These are phyloP conservation scores for Colletotrichum sp. DNA, from an alignment of 2,329 filamentous ascomycete species.

Conservation along the genomic window DNA sequence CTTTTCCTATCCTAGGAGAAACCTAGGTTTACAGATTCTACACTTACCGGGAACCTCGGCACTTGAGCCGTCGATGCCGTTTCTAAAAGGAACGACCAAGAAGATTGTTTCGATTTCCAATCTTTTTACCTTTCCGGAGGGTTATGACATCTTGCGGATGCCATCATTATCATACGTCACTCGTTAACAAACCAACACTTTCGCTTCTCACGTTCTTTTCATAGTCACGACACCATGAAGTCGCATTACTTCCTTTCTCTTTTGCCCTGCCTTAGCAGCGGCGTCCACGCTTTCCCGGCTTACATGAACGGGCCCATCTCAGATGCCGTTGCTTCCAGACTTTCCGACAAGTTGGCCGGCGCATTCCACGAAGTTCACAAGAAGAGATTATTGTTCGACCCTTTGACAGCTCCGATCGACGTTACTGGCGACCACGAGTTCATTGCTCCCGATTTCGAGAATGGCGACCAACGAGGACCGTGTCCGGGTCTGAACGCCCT, in stretches of 20 bases:
- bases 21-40: background rate
- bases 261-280: constrained; percentile 1
- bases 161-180: background rate
- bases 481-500: constrained; percentile 41
- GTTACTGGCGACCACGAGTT: constrained; percentile 26
- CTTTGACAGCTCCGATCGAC: constrained; percentile 22
- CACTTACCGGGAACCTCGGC: background rate
- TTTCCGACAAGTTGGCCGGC: constrained; percentile 1
- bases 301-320: constrained; percentile 8
- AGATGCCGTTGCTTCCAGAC: background rate
- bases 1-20: background rate
- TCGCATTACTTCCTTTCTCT: constrained; percentile 4
- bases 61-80: background rate
- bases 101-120: constrained; percentile 1
- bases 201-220: constrained; percentile 3
- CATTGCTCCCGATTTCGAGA: constrained; percentile 26
- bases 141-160: background rate
- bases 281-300: constrained; percentile 16
- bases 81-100: background rate
- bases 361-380: constrained; percentile 11
- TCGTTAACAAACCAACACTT: background rate
- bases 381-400: constrained; percentile 23
- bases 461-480: constrained; percentile 28
- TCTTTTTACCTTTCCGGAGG: background rate
- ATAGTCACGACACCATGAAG: background rate